These are phyloP conservation scores for Candida berthetii DNA, from an alignment of 805 yeast species.

Conservation along the genomic window DNA sequence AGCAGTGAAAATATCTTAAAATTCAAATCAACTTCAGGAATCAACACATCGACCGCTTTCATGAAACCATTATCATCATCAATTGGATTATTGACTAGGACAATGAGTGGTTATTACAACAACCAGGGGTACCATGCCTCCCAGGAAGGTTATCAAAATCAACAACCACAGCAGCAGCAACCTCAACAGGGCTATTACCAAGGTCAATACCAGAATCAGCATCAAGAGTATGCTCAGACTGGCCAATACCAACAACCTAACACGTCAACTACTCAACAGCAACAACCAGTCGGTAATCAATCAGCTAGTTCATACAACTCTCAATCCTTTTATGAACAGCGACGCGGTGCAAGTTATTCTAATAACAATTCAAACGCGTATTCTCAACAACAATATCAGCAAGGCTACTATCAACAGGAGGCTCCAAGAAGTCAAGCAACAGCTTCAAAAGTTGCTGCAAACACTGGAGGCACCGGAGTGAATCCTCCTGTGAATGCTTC, in stretches of 20 bases:
- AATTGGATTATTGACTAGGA: not conserved
- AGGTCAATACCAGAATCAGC: not conserved
- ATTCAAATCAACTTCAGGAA: too few species aligned
- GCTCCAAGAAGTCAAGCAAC: not conserved
- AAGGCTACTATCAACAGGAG: not conserved
- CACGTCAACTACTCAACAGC: not conserved
- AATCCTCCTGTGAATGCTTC: too few species aligned
- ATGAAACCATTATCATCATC: not conserved
- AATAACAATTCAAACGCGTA: too few species aligned
- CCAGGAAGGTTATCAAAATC: not conserved
- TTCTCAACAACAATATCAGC: not conserved
- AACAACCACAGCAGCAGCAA: not conserved
- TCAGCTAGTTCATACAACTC: too few species aligned
- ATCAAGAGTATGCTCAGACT: too few species aligned
- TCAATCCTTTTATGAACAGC: not conserved
- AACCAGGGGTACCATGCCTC: not conserved
- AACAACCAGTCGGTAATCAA: not conserved
- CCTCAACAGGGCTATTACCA: not conserved
- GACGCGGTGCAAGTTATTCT: not conserved
- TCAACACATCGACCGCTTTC: not conserved
- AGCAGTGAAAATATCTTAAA: too few species aligned
- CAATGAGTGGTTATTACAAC: not conserved
- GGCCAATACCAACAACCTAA: not conserved
- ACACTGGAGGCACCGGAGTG: too few species aligned
- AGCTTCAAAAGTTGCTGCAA: not conserved